phyloP scores from a whole-genome alignment of 163 green algal species.

The Volvox carteri region DNA sequence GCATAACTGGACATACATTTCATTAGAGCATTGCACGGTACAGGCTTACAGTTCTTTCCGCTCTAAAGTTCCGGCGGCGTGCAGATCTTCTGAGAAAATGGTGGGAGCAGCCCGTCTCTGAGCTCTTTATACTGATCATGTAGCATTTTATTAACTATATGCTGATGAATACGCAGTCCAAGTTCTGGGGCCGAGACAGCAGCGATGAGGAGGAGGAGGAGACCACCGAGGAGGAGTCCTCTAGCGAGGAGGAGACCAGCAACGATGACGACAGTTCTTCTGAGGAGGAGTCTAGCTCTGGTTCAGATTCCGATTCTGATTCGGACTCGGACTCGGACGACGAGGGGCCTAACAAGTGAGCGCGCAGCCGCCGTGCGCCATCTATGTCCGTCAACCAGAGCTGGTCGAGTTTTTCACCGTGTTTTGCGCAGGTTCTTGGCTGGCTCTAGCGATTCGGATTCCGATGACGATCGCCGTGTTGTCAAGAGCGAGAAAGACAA shows the following conservation, averaged over 20 bases:
- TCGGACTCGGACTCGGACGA: slow-evolving; percentile 74
- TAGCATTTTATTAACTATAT: neutral
- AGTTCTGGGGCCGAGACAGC: slow-evolving; percentile 87
- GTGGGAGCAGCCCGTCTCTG: neutral
- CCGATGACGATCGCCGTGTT: slow-evolving; percentile 92
- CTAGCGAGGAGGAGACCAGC: slow-evolving; percentile 44
- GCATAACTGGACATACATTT: neutral
- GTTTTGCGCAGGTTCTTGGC: slow-evolving; percentile 82
- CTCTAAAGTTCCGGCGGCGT: neutral
- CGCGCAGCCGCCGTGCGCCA: slow-evolving; percentile 30
- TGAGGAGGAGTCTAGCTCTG: slow-evolving; percentile 61
- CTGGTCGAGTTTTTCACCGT: neutral
- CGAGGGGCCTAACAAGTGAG: slow-evolving; percentile 67
- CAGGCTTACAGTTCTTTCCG: too few species aligned
- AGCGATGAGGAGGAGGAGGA: slow-evolving; percentile 83
- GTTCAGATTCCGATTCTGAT: slow-evolving; percentile 65
- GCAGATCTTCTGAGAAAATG: slow-evolving; percentile 43
- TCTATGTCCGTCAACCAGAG: neutral
- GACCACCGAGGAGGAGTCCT: slow-evolving; percentile 62
- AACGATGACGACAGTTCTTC: slow-evolving; percentile 49
- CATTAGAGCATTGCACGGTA: neutral
- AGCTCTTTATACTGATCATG: too few species aligned
- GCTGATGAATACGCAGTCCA: slow-evolving; percentile 33
- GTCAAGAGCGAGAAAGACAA: slow-evolving; percentile 92
- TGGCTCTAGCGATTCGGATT: slow-evolving; percentile 83